Conservation (phyloP, 1,284 basidiomycete genomes). For the Ceratobasidium sp. region DNA sequence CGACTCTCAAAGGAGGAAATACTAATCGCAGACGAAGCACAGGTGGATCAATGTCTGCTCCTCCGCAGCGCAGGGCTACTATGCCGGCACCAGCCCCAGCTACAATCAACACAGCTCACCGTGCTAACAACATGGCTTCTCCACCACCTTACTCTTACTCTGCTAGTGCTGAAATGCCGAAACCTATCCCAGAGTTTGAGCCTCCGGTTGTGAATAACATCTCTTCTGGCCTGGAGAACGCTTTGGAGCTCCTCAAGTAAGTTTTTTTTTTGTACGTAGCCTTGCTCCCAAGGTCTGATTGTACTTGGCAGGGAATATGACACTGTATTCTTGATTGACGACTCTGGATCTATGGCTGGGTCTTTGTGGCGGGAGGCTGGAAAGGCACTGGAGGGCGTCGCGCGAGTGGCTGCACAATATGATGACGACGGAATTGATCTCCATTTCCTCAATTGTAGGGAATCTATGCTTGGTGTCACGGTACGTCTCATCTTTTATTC, state of each 20-base stretch:
- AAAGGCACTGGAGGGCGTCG: constrained; percentile 62
- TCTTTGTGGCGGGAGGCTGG: constrained; percentile 66
- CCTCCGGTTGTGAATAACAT: background rate
- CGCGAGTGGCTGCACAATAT: constrained; percentile 62
- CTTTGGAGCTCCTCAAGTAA: constrained; percentile 40
- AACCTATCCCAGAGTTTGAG: constrained; percentile 15
- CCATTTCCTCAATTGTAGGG: constrained; percentile 57
- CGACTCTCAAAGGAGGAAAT: constrained; percentile 1
- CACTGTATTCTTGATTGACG: constrained; percentile 67
- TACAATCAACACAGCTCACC: constrained; percentile 15
- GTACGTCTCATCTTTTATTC: background rate
- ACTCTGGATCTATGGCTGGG: constrained; percentile 70
- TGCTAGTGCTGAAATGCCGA: background rate
- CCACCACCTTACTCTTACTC: constrained; percentile 12
- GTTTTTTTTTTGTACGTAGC: background rate
- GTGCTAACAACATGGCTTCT: constrained; percentile 40
- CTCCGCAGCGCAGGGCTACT: too few species aligned
- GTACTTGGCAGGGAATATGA: constrained; percentile 16
- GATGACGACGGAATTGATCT: constrained; percentile 68
- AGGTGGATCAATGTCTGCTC: background rate
- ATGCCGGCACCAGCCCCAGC: background rate
- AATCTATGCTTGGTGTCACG: constrained; percentile 21
- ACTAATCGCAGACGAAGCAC: constrained; percentile 16
- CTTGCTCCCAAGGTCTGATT: background rate
- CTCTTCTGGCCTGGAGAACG: constrained; percentile 16